Percentiles rank a stretch among this genome's conserved stretches.
phyloP scores from a whole-genome alignment of 208 protist genomes.

The Zelonia costaricensis region DNA sequence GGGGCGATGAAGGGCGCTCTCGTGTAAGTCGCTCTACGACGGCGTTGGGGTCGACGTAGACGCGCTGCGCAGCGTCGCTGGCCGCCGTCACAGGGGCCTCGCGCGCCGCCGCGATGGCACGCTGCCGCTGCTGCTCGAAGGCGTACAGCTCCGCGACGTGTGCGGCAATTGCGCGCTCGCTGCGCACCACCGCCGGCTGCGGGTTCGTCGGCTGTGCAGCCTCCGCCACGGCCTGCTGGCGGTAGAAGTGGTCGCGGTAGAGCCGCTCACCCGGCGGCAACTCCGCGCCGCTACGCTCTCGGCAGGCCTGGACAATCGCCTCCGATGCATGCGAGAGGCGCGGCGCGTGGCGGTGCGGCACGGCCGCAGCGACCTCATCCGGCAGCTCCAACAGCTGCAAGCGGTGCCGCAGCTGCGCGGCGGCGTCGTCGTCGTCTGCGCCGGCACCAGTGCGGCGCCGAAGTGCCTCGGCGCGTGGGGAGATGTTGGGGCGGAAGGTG shows the following conservation, averaged over 20 bases:
- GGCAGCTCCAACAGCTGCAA: constrained; percentile 53
- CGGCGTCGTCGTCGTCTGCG: constrained; percentile 7
- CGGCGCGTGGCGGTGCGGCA: constrained; percentile 30
- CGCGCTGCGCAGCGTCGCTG: neutral
- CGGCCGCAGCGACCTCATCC: constrained; percentile 12
- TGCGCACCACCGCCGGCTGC: constrained; percentile 15
- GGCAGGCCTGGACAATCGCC: constrained; percentile 39
- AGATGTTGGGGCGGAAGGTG: constrained; percentile 59
- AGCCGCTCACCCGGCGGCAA: constrained; percentile 47
- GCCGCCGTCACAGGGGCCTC: constrained; percentile 23
- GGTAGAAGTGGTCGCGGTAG: constrained; percentile 44
- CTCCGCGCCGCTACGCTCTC: constrained; percentile 26
- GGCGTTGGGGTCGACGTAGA: constrained; percentile 38
- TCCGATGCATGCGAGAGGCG: constrained; percentile 47
- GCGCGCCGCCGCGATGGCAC: constrained; percentile 40
- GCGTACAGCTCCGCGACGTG: constrained; percentile 54
- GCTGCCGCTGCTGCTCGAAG: constrained; percentile 41
- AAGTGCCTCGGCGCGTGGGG: constrained; percentile 14
- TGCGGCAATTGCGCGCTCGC: constrained; percentile 38
- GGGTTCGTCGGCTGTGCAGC: neutral
- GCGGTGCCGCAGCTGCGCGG: constrained; percentile 41
- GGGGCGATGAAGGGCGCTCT: constrained; percentile 3
- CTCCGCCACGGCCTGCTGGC: constrained; percentile 7
- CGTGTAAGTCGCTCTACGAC: constrained; percentile 50
- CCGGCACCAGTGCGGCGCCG: constrained; percentile 4